phyloP scores from a whole-genome alignment of 148 eudicot genomes.

The Nyssa sinensis region DNA sequence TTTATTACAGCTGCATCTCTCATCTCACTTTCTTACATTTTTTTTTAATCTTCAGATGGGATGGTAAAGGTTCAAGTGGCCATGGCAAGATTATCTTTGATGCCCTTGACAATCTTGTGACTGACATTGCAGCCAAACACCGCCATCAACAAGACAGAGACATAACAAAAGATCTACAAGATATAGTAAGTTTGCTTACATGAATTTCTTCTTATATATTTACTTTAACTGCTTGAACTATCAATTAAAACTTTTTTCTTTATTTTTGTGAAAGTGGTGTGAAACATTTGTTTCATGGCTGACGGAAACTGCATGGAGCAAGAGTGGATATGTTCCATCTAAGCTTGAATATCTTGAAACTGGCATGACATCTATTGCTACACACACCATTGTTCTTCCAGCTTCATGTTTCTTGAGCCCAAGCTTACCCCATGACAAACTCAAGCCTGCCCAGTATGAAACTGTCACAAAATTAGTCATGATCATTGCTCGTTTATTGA shows the following conservation, averaged over 20 bases:
- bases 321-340: slow-evolving; percentile 31
- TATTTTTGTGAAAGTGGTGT: slow-evolving; percentile 30
- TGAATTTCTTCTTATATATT: not conserved
- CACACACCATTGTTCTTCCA: slow-evolving; percentile 25
- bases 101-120: slow-evolving; percentile 37
- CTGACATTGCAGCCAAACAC: slow-evolving; percentile 15
- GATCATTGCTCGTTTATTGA: slow-evolving; percentile 34
- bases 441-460: slow-evolving; percentile 19
- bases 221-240: not conserved
- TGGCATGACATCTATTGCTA: slow-evolving; percentile 39
- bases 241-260: not conserved
- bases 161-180: slow-evolving; percentile 17
- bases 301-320: slow-evolving; percentile 45
- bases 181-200: slow-evolving; percentile 24
- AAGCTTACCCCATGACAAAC: slow-evolving; percentile 5
- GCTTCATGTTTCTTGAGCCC: slow-evolving; percentile 26
- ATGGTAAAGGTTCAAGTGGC: slow-evolving; percentile 28
- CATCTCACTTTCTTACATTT: not conserved
- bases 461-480: slow-evolving; percentile 38
- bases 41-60: slow-evolving; percentile 29
- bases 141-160: slow-evolving; percentile 22
- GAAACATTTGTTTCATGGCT: slow-evolving; percentile 44
- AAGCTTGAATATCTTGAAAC: slow-evolving; percentile 31
- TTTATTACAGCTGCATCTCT: too few relatives aligned
- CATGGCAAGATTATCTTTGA: slow-evolving; percentile 38